Base-by-base conservation (phyloP, 495 filamentous ascomycete species). In the Penicillium psychrofluorescens region DNA sequence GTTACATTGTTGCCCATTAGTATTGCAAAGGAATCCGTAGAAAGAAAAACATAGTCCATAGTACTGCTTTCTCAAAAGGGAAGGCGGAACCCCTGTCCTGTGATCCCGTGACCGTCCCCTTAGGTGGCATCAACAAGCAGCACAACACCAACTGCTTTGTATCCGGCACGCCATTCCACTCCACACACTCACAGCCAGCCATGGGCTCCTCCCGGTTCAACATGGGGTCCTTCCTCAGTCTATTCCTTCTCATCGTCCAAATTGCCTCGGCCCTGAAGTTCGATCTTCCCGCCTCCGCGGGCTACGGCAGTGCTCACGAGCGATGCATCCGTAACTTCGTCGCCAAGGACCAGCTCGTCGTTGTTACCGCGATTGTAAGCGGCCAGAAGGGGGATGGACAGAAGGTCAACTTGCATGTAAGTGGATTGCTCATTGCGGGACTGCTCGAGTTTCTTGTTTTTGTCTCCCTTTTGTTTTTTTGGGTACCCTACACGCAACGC, bases 321-420 rank as follows among this genome's bases (percentile, higher is more conserved):
- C 78, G 94, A 77, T 98, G 92, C 71, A 88, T 98, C 65, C 82
- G 94, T 55, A 98, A 98, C 70, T 97, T 96, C 62, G 91, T 96
- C 44, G 73, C 81, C 40, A 87, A 83, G 65, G 90, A 95, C 62
- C 94, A 91, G 43, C 73, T 98, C 46, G 92, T 98, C n/a, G 90
- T 97, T 6, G 92, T 98, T n/a, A 97, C 92, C 31, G 86, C 91
- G 41, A 95, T 83, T 41, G 79, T 95, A 11, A 76, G 81, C 60
- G 92, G 92, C 11, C 65, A 74, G 29, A 88, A 84, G 67, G 92
- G 94, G 35, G 92, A 97, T 73, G 92, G 92, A 9, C 90, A 95
- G 79, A 66, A 76, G 51, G 80, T 98, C 38, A 95, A 96, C 60
- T 95, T 97, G 79, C 86, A 95, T 66, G 92, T 97, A 78, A 49